Percentiles rank a stretch among this genome's conserved stretches.
phyloP scores from a whole-genome alignment of 1,284 basidiomycete species.

The Tremellales sp. region DNA sequence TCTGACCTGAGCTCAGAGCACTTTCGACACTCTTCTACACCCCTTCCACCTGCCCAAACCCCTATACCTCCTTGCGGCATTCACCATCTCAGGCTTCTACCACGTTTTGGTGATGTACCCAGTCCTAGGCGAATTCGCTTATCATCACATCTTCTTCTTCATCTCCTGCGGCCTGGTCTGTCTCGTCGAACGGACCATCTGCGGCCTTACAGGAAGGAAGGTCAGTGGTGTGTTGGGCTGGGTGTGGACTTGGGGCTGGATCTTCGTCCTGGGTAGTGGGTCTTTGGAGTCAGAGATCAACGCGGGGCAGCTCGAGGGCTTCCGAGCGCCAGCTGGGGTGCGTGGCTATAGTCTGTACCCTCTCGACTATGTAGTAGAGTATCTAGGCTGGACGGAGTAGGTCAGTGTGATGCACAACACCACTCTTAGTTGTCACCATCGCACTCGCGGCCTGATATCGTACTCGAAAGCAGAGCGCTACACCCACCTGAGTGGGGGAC shows the following conservation, averaged over 20 bases:
- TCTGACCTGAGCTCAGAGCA: too few species aligned
- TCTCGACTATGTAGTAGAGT: background rate
- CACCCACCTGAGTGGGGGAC: too few species aligned
- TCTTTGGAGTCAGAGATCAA: background rate
- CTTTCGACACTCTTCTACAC: background rate
- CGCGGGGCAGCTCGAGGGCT: background rate
- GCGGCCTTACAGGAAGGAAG: background rate
- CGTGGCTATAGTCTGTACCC: background rate
- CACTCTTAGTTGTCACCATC: too few species aligned
- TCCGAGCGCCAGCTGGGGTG: background rate
- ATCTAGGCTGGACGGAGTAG: too few species aligned
- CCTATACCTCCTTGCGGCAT: background rate
- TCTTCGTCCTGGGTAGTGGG: background rate
- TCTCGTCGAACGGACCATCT: background rate
- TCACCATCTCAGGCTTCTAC: background rate
- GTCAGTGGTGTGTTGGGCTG: background rate
- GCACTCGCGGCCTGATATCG: too few species aligned
- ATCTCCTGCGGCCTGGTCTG: background rate
- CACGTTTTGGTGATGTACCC: background rate
- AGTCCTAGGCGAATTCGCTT: background rate
- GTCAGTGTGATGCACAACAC: too few species aligned
- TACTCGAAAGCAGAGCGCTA: too few species aligned
- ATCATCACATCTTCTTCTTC: background rate
- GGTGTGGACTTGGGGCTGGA: background rate
- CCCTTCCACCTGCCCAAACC: background rate